Conservation (phyloP, 345 rosid species). For the Linum usitatissimum region DNA sequence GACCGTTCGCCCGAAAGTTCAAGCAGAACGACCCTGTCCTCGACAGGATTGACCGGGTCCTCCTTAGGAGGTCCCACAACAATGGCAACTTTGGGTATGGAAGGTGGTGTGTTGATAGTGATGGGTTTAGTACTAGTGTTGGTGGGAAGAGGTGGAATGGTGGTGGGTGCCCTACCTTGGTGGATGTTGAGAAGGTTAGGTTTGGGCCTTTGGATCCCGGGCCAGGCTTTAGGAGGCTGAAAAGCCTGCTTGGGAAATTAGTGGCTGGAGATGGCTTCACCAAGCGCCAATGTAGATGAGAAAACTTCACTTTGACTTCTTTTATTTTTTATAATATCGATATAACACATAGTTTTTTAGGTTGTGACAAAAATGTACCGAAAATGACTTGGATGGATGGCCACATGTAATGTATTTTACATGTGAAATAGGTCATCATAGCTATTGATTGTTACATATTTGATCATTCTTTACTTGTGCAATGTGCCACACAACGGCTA, state of each 20-base stretch:
- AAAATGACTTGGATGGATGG: not conserved
- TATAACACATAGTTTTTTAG: not conserved
- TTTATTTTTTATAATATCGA: no score
- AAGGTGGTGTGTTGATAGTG: slow-evolving; percentile 42
- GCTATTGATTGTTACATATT: no score
- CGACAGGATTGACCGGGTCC: slow-evolving; percentile 58
- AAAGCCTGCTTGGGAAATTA: slow-evolving; percentile 41
- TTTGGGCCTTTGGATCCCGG: slow-evolving; percentile 56
- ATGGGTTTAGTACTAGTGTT: not conserved
- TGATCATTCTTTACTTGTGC: no score
- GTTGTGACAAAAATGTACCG: not conserved
- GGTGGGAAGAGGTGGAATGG: slow-evolving; percentile 11
- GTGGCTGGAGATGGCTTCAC: slow-evolving; percentile 37
- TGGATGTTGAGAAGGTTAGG: slow-evolving; percentile 9
- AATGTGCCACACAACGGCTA: no score
- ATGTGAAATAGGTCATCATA: no score
- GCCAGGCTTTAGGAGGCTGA: slow-evolving; percentile 62
- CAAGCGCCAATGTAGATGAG: slow-evolving; percentile 59
- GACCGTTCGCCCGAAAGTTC: slow-evolving; percentile 89
- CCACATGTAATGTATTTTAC: no score
- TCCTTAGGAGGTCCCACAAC: slow-evolving; percentile 33
- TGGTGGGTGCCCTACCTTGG: slow-evolving; percentile 25
- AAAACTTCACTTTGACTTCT: not conserved
- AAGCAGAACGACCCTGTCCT: slow-evolving; percentile 60
- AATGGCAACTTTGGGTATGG: slow-evolving; percentile 29